A percentile compares a stretch with the other conserved stretches of the same genome.
These are phyloP conservation scores for Phytopythium boreale DNA, from an alignment of 352 stramenopile species.

Conservation along the genomic window DNA sequence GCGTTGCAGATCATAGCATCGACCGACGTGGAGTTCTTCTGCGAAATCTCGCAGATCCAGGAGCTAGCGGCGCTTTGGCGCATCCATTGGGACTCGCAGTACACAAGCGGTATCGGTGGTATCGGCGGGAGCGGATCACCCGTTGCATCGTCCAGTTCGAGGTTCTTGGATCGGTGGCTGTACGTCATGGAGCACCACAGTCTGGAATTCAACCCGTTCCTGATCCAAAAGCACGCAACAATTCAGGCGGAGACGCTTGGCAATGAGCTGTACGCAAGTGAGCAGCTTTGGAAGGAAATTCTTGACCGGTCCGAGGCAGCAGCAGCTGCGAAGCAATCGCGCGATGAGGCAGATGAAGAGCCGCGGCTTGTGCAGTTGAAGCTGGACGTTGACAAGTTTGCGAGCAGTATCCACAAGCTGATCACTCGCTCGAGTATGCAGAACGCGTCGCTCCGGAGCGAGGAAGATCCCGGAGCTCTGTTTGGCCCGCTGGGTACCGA, in stretches of 20 bases:
- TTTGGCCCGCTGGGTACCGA: background rate
- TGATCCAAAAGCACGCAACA: constrained; percentile 53
- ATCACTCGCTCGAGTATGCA: constrained; percentile 29
- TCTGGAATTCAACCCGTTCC: constrained; percentile 68
- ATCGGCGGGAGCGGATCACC: background rate
- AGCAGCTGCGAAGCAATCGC: constrained; percentile 18
- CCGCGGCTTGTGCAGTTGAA: constrained; percentile 56
- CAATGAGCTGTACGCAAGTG: constrained; percentile 45
- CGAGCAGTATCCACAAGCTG: constrained; percentile 74
- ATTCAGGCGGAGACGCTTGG: constrained; percentile 47
- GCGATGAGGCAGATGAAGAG: constrained; percentile 35
- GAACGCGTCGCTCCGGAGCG: background rate
- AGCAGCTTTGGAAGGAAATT: constrained; percentile 58
- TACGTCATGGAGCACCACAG: constrained; percentile 33
- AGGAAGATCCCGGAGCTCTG: background rate
- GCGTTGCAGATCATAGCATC: constrained; percentile 77
- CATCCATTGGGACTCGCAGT: constrained; percentile 49
- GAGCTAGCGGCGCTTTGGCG: constrained; percentile 64
- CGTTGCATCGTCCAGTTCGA: background rate
- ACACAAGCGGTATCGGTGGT: background rate
- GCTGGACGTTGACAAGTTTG: constrained; percentile 71
- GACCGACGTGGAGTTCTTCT: constrained; percentile 67
- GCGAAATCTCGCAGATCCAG: constrained; percentile 44
- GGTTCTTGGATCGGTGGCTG: constrained; percentile 29
- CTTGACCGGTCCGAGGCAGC: constrained; percentile 31